These are phyloP conservation scores for Hirschioporus abietinus DNA, from an alignment of 768 basidiomycete genomes.

Conservation along the genomic window DNA sequence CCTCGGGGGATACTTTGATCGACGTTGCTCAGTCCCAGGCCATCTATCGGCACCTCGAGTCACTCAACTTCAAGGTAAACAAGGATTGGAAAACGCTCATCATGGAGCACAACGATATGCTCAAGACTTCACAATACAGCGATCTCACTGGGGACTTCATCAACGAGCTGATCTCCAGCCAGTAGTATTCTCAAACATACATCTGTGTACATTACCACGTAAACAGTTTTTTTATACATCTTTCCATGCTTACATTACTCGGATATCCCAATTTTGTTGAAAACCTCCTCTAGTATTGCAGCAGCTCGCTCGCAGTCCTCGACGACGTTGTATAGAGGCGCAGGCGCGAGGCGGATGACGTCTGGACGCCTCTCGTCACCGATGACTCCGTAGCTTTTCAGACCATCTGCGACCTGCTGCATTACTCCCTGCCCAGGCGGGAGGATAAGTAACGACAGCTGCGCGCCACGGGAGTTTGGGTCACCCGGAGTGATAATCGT, in stretches of 20 bases:
- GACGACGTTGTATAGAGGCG: conserved; percentile 81
- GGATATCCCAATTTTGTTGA: conserved; percentile 28
- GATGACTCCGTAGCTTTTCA: conserved; percentile 71
- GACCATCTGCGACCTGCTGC: conserved; percentile 55
- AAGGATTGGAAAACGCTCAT: conserved; percentile 35
- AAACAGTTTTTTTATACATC: background rate
- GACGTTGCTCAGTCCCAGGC: conserved; percentile 54
- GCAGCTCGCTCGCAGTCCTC: conserved; percentile 73
- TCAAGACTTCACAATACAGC: conserved; percentile 19
- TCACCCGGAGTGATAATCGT: conserved; percentile 88
- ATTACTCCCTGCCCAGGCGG: conserved; percentile 55
- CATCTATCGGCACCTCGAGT: conserved; percentile 52
- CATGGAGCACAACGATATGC: conserved; percentile 51
- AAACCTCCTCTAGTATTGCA: conserved; percentile 53
- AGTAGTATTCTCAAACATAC: background rate
- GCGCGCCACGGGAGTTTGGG: conserved; percentile 68
- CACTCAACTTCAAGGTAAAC: conserved; percentile 21
- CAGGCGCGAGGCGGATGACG: conserved; percentile 85
- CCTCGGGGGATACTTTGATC: conserved; percentile 63
- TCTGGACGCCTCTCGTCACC: conserved; percentile 91
- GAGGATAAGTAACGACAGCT: conserved; percentile 82
- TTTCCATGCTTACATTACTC: background rate
- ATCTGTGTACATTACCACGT: background rate
- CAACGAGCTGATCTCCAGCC: background rate
- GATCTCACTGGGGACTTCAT: background rate